These are phyloP conservation scores for Pilasporangium apinafurcum DNA, from an alignment of 352 stramenopile genomes.

Conservation along the genomic window DNA sequence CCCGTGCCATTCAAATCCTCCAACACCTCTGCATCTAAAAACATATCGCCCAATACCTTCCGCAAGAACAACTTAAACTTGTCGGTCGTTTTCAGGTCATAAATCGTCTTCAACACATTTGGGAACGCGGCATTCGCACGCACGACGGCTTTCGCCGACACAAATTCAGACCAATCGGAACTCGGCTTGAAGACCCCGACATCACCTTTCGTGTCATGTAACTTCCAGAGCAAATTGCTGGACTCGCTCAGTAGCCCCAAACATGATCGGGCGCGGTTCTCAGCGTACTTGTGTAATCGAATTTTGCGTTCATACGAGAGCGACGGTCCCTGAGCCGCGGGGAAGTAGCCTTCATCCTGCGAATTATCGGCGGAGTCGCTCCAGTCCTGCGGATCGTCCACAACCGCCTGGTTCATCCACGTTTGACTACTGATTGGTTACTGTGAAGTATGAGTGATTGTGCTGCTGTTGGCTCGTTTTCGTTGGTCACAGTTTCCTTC, in stretches of 20 bases:
- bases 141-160: constrained; percentile 77
- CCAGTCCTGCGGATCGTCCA: constrained; percentile 29
- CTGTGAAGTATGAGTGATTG: no score
- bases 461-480: no score
- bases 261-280: constrained; percentile 79
- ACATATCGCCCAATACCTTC: constrained; percentile 75
- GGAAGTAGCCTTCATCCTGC: constrained; percentile 48
- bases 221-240: constrained; percentile 76
- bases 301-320: constrained; percentile 84
- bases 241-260: constrained; percentile 62
- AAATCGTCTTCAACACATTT: constrained; percentile 80
- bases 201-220: constrained; percentile 76
- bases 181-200: constrained; percentile 79
- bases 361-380: constrained; percentile 66
- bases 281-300: constrained; percentile 76
- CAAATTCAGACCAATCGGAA: constrained; percentile 84
- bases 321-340: constrained; percentile 56
- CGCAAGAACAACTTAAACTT: constrained; percentile 84
- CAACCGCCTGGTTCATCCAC: constrained; percentile 6
- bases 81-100: constrained; percentile 77
- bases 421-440: neutral
- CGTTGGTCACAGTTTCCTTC: no score
- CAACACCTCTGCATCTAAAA: constrained; percentile 79
- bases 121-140: constrained; percentile 71
- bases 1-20: constrained; percentile 78